Conservation (phyloP, 108 stramenopile genomes). For the Nitzschia sp. region DNA sequence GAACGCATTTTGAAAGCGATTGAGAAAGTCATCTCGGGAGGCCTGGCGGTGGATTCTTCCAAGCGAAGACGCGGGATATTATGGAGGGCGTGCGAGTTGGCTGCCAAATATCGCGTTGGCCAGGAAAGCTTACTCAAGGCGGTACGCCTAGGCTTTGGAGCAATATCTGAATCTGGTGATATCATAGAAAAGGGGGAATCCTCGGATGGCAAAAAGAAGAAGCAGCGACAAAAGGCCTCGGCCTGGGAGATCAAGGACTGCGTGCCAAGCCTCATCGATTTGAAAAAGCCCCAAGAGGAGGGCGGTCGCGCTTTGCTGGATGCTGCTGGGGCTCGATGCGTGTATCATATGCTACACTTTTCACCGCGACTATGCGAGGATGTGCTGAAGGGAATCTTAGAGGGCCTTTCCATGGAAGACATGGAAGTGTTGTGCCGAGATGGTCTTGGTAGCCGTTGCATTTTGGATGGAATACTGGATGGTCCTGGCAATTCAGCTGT, state of each 20-base stretch:
- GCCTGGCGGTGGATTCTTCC: slow-evolving; percentile 49
- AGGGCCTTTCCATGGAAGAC: slow-evolving; percentile 44
- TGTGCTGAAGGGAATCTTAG: slow-evolving; percentile 54
- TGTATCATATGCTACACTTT: slow-evolving; percentile 81
- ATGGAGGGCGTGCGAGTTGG: slow-evolving; percentile 81
- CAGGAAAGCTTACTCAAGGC: slow-evolving; percentile 70
- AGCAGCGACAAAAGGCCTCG: slow-evolving; percentile 56
- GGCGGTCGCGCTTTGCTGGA: slow-evolving; percentile 57
- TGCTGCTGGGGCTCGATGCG: slow-evolving; percentile 62
- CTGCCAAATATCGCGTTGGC: slow-evolving; percentile 60
- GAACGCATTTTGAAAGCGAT: slow-evolving; percentile 57
- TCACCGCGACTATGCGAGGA: slow-evolving; percentile 63
- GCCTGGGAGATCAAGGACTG: slow-evolving; percentile 58
- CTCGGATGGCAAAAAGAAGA: slow-evolving; percentile 50
- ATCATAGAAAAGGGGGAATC: not conserved
- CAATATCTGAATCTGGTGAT: slow-evolving; percentile 15
- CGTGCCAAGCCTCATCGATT: slow-evolving; percentile 52
- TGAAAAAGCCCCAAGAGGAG: slow-evolving; percentile 35
- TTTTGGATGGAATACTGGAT: slow-evolving; percentile 81
- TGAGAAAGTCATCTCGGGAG: slow-evolving; percentile 58
- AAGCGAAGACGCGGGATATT: slow-evolving; percentile 64
- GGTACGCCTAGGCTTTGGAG: slow-evolving; percentile 60
- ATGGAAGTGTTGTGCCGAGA: slow-evolving; percentile 68
- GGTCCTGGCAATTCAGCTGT: slow-evolving; percentile 46
- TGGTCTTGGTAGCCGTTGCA: slow-evolving; percentile 82